Conservation (phyloP, 495 filamentous ascomycete species). For the Penicillium silybi region DNA sequence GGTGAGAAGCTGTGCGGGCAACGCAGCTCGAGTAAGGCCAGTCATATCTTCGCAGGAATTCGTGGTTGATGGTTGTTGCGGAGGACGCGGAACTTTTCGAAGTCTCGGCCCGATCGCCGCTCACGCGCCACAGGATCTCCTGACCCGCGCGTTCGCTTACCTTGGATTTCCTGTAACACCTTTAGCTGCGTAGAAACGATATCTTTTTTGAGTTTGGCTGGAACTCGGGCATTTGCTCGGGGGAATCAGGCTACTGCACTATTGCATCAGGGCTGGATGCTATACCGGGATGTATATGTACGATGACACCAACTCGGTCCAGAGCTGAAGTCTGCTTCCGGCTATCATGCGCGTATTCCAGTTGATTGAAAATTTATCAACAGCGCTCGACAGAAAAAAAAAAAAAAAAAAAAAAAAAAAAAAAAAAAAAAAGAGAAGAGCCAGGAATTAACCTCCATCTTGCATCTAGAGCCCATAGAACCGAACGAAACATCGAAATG, state of each 20-base stretch:
- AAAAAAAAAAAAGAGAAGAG: conserved; percentile 3
- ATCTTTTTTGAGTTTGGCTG: not conserved
- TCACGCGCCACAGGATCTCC: not conserved
- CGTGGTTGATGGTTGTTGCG: not conserved
- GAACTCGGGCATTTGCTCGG: not conserved
- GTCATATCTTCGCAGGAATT: conserved; percentile 9
- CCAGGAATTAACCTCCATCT: conserved; percentile 17
- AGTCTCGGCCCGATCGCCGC: conserved; percentile 17
- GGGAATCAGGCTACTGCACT: conserved; percentile 4
- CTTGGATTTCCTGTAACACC: not conserved
- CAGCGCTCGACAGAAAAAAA: conserved; percentile 3
- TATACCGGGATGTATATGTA: conserved; percentile 1
- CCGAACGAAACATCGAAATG: conserved; percentile 5
- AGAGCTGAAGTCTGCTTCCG: not conserved
- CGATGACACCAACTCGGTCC: conserved; percentile 10
- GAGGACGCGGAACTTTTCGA: conserved; percentile 11
- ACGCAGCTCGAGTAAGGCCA: conserved; percentile 21
- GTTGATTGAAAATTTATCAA: conserved; percentile 21
- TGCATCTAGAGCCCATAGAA: conserved; percentile 23
- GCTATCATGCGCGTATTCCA: not conserved
- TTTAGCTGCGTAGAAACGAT: not conserved
- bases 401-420: too few species aligned
- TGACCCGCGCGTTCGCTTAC: not conserved
- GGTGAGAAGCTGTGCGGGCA: conserved; percentile 19
- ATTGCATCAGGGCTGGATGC: conserved; percentile 9